These are phyloP conservation scores for Amphicarpaea edgeworthii DNA, from an alignment of 306 rosid species.

Conservation along the genomic window DNA sequence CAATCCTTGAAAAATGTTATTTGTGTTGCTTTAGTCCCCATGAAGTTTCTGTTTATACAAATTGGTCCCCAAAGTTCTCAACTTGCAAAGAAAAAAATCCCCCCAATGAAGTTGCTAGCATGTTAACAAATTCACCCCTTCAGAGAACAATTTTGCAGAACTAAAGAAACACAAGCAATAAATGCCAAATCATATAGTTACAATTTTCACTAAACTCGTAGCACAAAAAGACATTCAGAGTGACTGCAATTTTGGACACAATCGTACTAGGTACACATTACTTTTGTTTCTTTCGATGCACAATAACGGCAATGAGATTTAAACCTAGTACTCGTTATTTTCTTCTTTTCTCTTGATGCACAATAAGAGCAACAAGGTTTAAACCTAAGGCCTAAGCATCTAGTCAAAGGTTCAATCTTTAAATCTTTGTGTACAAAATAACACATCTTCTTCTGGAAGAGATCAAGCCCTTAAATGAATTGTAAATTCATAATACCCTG, in stretches of 20 bases:
- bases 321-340: background rate
- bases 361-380: background rate
- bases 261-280: background rate
- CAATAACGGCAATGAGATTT: background rate
- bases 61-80: background rate
- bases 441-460: background rate
- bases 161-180: background rate
- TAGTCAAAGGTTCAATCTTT: background rate
- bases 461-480: too few species aligned
- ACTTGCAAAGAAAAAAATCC: background rate
- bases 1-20: background rate
- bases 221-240: constrained; percentile 2
- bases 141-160: background rate
- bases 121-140: background rate
- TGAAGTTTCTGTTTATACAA: background rate
- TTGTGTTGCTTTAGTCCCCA: background rate
- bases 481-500: background rate
- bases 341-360: background rate
- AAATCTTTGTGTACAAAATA: background rate
- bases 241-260: constrained; percentile 1
- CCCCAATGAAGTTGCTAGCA: background rate
- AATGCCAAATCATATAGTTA: background rate
- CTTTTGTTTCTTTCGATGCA: background rate
- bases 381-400: background rate
- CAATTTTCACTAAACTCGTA: background rate